Conservation (phyloP, 352 stramenopile species). For the Globisporangium apiculatum region DNA sequence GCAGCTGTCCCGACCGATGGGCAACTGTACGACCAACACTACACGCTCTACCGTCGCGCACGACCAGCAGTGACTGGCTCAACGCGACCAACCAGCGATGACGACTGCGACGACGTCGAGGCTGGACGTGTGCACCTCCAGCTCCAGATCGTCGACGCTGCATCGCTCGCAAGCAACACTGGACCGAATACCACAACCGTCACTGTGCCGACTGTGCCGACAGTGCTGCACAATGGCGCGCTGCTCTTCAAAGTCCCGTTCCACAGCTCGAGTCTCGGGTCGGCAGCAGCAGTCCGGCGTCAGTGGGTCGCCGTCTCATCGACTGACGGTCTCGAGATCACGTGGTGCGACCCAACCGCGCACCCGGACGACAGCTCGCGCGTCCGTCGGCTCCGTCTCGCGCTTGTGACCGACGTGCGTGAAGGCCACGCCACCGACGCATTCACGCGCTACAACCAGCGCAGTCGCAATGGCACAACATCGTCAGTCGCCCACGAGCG, state of each 20-base stretch:
- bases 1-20: conserved; percentile 23
- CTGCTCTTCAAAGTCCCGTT: conserved; percentile 81
- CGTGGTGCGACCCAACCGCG: conserved; percentile 60
- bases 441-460: conserved; percentile 44
- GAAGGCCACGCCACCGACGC: conserved; percentile 51
- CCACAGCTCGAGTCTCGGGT: conserved; percentile 40
- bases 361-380: conserved; percentile 26
- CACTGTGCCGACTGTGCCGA: conserved; percentile 26
- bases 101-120: conserved; percentile 1
- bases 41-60: conserved; percentile 27
- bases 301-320: conserved; percentile 56
- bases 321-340: conserved; percentile 32
- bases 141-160: conserved; percentile 49
- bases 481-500: conserved; percentile 30
- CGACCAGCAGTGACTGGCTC: conserved; percentile 3
- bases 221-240: conserved; percentile 40
- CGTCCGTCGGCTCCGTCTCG: conserved; percentile 30
- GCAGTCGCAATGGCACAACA: neutral
- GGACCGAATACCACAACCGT: neutral
- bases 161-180: neutral
- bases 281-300: conserved; percentile 22
- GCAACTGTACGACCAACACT: conserved; percentile 60
- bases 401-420: conserved; percentile 45
- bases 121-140: conserved; percentile 59
- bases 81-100: no score